Base-by-base conservation (phyloP, 2,329 filamentous ascomycete species). In the Cercospora zeae-maydis region DNA sequence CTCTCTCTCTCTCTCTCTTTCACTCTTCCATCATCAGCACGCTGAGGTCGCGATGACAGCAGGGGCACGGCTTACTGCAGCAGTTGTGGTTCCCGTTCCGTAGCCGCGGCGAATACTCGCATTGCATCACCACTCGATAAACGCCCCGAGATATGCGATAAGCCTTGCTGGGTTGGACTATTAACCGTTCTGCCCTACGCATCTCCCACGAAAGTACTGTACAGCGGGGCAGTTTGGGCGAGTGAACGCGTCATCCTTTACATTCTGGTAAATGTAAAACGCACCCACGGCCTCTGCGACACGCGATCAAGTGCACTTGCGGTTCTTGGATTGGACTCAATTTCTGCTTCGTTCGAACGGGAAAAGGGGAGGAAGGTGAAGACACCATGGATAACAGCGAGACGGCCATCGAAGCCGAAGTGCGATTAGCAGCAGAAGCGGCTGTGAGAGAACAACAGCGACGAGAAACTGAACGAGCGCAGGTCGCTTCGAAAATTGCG, bases 391-490 rank as follows among this genome's bases (percentile, higher is more conserved):
- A 75, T 52, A 69, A 66, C 61, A 67, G 65, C 24, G 74, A 75
- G 21, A 66, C 67, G n/a, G 72, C 68, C 8, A 69, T 75, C 59
- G 72, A 73, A 56, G 73, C 71, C 27, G 73, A 75, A 47, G 68
- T 72, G n/a, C 68, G 70, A 10, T 68, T 76, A 42, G 73, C 73
- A 21, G 59, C 66, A 13, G 65, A 69, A 42, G 69, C 66, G 24
- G 61, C 66, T 27, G 63, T 56, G 33, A 59, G 66, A 58, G 63
- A 65, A 57, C 64, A 66, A 27, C 47, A 59, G 11, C 47, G 56
- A 47, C 37, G 49, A 51, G 62, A 63, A 36, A 42, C 59, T 45
- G 64, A 67, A 51, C 61, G 61, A 52, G 59, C 49, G 59, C 56
- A 69, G 61, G 34, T 61, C 61, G 63, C 68, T 45, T 62, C 67